Evolutionary conservation across 306 rosid genomes (phyloP), one percentile per base, ranked within the genome.

Genomic region (Rubus parviflorus): DNA sequence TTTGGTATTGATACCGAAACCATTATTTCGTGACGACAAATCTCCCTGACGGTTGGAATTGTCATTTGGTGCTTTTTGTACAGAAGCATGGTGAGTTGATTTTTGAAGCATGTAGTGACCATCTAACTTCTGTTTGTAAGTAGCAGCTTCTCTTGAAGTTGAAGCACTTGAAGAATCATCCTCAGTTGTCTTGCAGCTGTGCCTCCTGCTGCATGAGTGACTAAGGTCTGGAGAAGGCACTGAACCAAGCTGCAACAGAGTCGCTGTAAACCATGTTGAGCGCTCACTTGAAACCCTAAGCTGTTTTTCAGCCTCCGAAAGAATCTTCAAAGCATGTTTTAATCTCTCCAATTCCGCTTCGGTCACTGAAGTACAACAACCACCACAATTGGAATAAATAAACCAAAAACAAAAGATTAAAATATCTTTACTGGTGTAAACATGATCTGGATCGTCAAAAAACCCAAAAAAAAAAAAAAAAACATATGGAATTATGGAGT

Each of bases 181-280:
- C 52, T 92, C 92, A 4, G 92, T 85, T 42, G 89, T 87, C 86
- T 83, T 95, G 78, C 88, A 72, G 91, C 97, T 91, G 87, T 88
- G 99, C 81, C 97, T 83, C 87, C 94, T 86, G 85, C 97, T 88
- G 82, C 93, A 83, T 11, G 99, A 89, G 72, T 83, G 93, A 79
- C 85, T 85, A 72, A 86, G 86, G 71, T 95, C 98, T 35, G 91
- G 90, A 75, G 97, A 95, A 81, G 97, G 81, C 76, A 88, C 70
- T 53, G 96, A 92, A 80, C 99, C 96, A 81, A 95, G 99, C 78
- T 92, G 99, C 68, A 95, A 88, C 12, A 95, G 90, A 41, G 99
- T 91, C 6, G 97, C 99, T 57, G 97, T 89, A 88, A 95, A 92
- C 99, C 97, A 95, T 45, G 99, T 95, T 53, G 97, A 89, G 74